phyloP scores from a whole-genome alignment of 2,329 filamentous ascomycete species.

The Plenodomus biglobosus region DNA sequence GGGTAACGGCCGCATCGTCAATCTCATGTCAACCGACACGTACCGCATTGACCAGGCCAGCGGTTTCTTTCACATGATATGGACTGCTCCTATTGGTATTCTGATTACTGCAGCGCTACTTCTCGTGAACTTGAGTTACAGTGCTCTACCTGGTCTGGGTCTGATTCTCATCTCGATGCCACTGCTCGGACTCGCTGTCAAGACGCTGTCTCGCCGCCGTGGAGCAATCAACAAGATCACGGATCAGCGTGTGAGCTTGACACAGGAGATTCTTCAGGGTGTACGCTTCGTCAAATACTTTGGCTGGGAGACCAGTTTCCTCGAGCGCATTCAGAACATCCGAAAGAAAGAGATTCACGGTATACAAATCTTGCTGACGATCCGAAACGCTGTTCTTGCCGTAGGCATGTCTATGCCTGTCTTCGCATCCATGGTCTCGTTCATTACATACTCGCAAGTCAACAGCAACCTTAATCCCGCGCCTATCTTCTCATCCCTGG shows the following conservation, averaged over 20 bases:
- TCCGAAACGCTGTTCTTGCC: slow-evolving; percentile 82
- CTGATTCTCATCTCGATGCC: slow-evolving; percentile 79
- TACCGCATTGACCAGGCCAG: slow-evolving; percentile 88
- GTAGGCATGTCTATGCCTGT: slow-evolving; percentile 84
- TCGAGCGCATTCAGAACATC: slow-evolving; percentile 73
- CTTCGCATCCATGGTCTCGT: slow-evolving; percentile 92
- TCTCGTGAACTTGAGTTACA: slow-evolving; percentile 84
- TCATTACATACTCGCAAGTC: slow-evolving; percentile 73
- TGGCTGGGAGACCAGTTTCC: slow-evolving; percentile 88
- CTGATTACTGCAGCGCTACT: slow-evolving; percentile 78
- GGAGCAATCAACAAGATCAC: slow-evolving; percentile 88
- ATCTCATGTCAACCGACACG: slow-evolving; percentile 93
- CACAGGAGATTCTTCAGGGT: slow-evolving; percentile 86
- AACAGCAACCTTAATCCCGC: slow-evolving; percentile 72
- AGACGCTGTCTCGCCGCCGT: slow-evolving; percentile 72
- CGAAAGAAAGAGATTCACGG: slow-evolving; percentile 74
- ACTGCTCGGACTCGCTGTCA: slow-evolving; percentile 74
- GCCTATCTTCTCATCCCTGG: slow-evolving; percentile 86
- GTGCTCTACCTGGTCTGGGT: slow-evolving; percentile 83
- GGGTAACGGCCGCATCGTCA: slow-evolving; percentile 89
- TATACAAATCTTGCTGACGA: slow-evolving; percentile 81
- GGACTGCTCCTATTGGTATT: slow-evolving; percentile 80
- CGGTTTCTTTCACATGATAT: slow-evolving; percentile 86
- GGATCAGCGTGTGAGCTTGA: slow-evolving; percentile 86
- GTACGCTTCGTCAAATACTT: slow-evolving; percentile 97